Evolutionary conservation across 768 basidiomycete species (phyloP), one percentile per base, ranked within the genome.

Genomic region (Cyclocybe aegerita): DNA sequence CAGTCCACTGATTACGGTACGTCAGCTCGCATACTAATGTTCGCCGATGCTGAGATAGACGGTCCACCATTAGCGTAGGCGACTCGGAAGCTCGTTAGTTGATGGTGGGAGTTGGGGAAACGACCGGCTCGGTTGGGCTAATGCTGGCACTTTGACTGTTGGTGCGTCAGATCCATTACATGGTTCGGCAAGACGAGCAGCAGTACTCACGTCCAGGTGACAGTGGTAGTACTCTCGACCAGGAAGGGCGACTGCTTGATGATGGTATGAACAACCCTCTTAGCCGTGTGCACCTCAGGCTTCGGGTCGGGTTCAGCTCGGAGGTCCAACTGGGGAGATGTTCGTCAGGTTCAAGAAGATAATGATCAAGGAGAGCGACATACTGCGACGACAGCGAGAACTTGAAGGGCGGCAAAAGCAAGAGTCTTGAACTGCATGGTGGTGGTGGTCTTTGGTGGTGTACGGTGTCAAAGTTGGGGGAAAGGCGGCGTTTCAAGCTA

Each of bases 131-230:
- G 4, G 44, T 46, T 37, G 31, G 43, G 29, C 30, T 46, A 30
- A 52, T 56, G 30, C 43, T 49, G 30, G 51, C 16, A 15, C 51
- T 41, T 46, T 52, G 47, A 8, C 55, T 56, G 17, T 31, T 11
- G 9, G 30, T 9, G 7, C n/a, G 7, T 16, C 14, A 23, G 48
- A 39, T 11, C 1, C n/a, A 12, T 29, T 14, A 4, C 36, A 31
- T 4, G 9, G 41, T 32, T 23, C 23, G 23, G 23, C 23, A 40
- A 11, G 12, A 30, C 42, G 10, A 15, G 14, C 4, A 7, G 23
- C 9, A 34, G 4, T 23, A 61, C 69, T 57, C 52, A 69, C 67
- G 68, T 70, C 69, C 69, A 70, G 16, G 54, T 49, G 14, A 64
- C 23, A 14, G 62, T 62, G n/a, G 57, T 58, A 2, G 69, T 69